Evolutionary conservation across 2,329 filamentous ascomycete species (phyloP).

Genomic region (Trichoderma atroviride): DNA sequence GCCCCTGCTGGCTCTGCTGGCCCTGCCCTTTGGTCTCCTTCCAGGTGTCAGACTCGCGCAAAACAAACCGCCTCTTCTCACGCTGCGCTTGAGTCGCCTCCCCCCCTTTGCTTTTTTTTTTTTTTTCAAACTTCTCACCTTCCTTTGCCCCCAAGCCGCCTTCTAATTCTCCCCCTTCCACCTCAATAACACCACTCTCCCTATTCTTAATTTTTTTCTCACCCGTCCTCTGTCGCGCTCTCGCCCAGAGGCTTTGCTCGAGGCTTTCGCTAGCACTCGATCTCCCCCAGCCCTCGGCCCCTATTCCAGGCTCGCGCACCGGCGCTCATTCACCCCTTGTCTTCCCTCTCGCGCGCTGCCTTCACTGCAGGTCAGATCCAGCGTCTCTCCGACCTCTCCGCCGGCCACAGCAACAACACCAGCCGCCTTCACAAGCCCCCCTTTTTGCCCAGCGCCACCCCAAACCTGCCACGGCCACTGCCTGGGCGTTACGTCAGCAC

Average conservation of each 20-base stretch:
- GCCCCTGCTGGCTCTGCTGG: constrained; percentile 20
- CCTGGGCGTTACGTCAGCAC: constrained; percentile 41
- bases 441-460: constrained; percentile 27
- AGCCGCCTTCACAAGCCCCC: constrained; percentile 30
- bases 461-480: constrained; percentile 14
- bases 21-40: background rate
- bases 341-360: constrained; percentile 24
- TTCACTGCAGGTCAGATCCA: constrained; percentile 26
- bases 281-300: constrained; percentile 27
- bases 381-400: constrained; percentile 34
- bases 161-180: constrained; percentile 23
- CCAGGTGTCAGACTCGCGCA: constrained; percentile 33
- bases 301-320: constrained; percentile 8
- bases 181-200: constrained; percentile 26
- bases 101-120: constrained; percentile 25
- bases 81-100: constrained; percentile 29
- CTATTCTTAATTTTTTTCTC: constrained; percentile 34
- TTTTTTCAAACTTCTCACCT: constrained; percentile 24
- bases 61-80: constrained; percentile 36
- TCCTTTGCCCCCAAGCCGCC: constrained; percentile 29
- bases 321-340: constrained; percentile 26
- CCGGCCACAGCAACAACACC: constrained; percentile 31
- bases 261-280: constrained; percentile 56
- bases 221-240: constrained; percentile 33
- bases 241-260: constrained; percentile 37